Conservation (phyloP, 1,284 basidiomycete genomes). For the Pseudozyma tsukubaensis region DNA sequence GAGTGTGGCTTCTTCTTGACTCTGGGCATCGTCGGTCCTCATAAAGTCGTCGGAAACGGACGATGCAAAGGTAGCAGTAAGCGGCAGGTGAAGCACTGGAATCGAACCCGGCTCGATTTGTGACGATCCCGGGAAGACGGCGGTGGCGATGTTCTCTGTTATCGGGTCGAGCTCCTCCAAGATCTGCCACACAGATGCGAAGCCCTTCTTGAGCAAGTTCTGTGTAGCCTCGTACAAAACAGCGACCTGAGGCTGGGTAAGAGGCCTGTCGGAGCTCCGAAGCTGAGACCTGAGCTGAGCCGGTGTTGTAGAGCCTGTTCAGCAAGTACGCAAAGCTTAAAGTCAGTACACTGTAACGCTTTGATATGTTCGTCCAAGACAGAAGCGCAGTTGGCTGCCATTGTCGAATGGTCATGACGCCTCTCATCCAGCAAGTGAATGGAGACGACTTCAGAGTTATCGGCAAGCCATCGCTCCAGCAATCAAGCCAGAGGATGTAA, state of each 20-base stretch:
- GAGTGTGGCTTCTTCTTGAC: not conserved
- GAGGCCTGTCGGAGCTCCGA: constrained; percentile 15
- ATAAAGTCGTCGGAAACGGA: constrained; percentile 17
- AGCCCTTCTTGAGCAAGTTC: constrained; percentile 12
- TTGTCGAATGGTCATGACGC: constrained; percentile 46
- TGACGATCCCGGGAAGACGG: not conserved
- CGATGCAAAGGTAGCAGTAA: not conserved
- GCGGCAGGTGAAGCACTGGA: constrained; percentile 34
- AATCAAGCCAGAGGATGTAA: constrained; percentile 41
- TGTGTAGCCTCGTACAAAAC: constrained; percentile 10
- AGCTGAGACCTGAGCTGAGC: constrained; percentile 15
- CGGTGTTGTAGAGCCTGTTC: constrained; percentile 19
- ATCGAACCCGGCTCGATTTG: constrained; percentile 13
- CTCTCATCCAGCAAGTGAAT: constrained; percentile 11
- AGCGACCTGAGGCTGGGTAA: constrained; percentile 11
- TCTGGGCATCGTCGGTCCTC: constrained; percentile 3
- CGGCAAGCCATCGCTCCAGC: constrained; percentile 43
- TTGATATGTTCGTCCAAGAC: not conserved
- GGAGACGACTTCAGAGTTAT: constrained; percentile 48
- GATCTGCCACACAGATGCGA: constrained; percentile 14
- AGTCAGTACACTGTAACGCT: not conserved
- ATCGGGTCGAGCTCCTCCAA: constrained; percentile 37
- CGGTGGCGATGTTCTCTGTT: constrained; percentile 24
- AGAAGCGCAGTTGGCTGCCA: not conserved
- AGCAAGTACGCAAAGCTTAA: not conserved